phyloP scores from a whole-genome alignment of 495 filamentous ascomycete species.

The Penicillium lividum region DNA sequence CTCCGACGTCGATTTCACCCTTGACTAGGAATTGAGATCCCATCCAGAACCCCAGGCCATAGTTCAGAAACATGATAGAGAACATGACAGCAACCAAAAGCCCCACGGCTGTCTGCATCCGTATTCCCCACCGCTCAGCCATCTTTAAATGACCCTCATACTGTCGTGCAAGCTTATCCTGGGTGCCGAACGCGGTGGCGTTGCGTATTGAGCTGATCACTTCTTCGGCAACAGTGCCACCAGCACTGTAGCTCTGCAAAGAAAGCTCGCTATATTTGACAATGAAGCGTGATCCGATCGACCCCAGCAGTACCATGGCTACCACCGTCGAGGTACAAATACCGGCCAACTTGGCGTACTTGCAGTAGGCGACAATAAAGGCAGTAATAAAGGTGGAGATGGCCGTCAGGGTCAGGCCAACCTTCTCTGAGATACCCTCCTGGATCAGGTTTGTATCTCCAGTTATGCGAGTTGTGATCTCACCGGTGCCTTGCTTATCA shows the following conservation, averaged over 20 bases:
- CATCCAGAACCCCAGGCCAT: conserved; percentile 94
- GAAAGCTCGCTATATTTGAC: conserved; percentile 76
- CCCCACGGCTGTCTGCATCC: conserved; percentile 66
- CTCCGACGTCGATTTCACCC: conserved; percentile 57
- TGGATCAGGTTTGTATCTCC: conserved; percentile 87
- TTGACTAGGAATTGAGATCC: conserved; percentile 76
- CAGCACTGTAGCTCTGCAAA: conserved; percentile 74
- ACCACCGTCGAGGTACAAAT: conserved; percentile 78
- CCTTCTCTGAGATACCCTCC: conserved; percentile 85
- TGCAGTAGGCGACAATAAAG: conserved; percentile 86
- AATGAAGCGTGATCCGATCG: conserved; percentile 68
- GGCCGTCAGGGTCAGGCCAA: conserved; percentile 72
- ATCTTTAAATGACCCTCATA: conserved; percentile 73
- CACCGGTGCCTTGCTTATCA: conserved; percentile 86
- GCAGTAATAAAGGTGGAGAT: conserved; percentile 79
- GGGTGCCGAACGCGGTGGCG: conserved; percentile 89
- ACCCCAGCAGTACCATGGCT: conserved; percentile 74
- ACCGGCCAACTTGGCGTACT: conserved; percentile 80
- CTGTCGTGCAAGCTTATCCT: conserved; percentile 81
- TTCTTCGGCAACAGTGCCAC: conserved; percentile 90
- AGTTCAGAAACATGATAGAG: conserved; percentile 80
- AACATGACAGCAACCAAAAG: conserved; percentile 84
- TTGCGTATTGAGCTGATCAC: conserved; percentile 93
- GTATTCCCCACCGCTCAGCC: conserved; percentile 77
- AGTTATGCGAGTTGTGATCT: conserved; percentile 91